A percentile compares a stretch with the other conserved stretches of the same genome.
phyloP scores from a whole-genome alignment of 371 early-diverging fungal species.

The Syncephalastrum contaminatum region DNA sequence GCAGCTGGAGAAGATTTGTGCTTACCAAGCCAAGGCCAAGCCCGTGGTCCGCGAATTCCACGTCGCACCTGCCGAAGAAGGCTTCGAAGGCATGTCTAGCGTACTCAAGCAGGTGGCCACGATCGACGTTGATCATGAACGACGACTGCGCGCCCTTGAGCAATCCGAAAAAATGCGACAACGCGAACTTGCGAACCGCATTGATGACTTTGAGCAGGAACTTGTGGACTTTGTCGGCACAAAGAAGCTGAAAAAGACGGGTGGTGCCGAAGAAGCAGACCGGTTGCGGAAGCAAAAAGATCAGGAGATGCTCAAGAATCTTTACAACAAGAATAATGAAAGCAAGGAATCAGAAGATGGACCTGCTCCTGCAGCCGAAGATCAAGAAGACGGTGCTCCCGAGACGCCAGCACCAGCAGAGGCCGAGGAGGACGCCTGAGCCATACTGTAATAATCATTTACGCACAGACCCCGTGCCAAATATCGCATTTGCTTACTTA shows the following conservation, averaged over 20 bases:
- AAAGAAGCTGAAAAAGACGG: constrained; percentile 71
- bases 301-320: constrained; percentile 50
- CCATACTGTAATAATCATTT: too few relatives aligned
- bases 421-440: too few relatives aligned
- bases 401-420: too few relatives aligned
- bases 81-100: constrained; percentile 56
- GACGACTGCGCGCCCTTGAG: constrained; percentile 67
- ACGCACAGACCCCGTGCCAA: too few relatives aligned
- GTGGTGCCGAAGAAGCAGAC: constrained; percentile 72
- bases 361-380: too few relatives aligned
- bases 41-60: constrained; percentile 53
- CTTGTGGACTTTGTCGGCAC: constrained; percentile 63
- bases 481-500: too few relatives aligned
- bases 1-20: constrained; percentile 67
- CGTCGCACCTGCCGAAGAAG: constrained; percentile 64
- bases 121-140: constrained; percentile 66
- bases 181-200: constrained; percentile 60
- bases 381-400: too few relatives aligned
- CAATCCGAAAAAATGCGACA: constrained; percentile 65
- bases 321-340: constrained; percentile 14
- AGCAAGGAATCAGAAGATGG: neutral
- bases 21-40: constrained; percentile 48
- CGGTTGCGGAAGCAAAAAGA: constrained; percentile 65
- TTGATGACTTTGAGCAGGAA: constrained; percentile 77
- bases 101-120: constrained; percentile 69